Percentiles rank a stretch among this genome's conserved stretches.
Conservation (phyloP, 2,329 filamentous ascomycete species). For the Exophiala mesophila region DNA sequence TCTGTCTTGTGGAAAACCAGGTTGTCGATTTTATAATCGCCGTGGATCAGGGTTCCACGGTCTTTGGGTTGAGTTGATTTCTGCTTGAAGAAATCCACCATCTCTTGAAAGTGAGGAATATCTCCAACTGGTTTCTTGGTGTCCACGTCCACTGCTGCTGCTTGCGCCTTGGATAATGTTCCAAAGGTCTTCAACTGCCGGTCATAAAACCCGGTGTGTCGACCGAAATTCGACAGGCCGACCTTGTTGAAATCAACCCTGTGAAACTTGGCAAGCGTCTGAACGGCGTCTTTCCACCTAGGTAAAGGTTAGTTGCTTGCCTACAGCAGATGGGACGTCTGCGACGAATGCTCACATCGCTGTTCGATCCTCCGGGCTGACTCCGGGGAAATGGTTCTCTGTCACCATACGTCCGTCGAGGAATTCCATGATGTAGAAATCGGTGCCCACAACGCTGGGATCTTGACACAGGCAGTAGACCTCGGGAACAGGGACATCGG, state of each 20-base stretch:
- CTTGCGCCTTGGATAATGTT: conserved; percentile 73
- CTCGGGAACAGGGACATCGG: conserved; percentile 79
- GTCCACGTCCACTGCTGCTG: conserved; percentile 68
- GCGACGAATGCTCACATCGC: conserved; percentile 55
- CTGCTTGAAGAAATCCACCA: conserved; percentile 72
- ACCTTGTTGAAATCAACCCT: conserved; percentile 62
- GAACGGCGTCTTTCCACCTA: conserved; percentile 77
- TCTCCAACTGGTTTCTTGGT: conserved; percentile 70
- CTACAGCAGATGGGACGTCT: not conserved
- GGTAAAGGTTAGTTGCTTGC: no score
- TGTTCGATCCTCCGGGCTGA: conserved; percentile 62
- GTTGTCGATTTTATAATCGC: conserved; percentile 95
- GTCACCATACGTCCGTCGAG: conserved; percentile 90
- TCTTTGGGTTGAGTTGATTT: conserved; percentile 68
- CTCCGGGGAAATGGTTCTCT: conserved; percentile 73
- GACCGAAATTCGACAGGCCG: conserved; percentile 69
- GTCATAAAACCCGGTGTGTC: conserved; percentile 70
- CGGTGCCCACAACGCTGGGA: conserved; percentile 70
- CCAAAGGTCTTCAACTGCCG: conserved; percentile 81
- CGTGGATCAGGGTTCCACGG: conserved; percentile 75
- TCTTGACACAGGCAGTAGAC: conserved; percentile 85
- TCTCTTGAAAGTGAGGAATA: conserved; percentile 76
- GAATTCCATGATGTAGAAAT: conserved; percentile 97
- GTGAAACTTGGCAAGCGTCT: conserved; percentile 82
- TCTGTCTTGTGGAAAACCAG: conserved; percentile 85